phyloP scores from a whole-genome alignment of 192 early-diverging fungal species.

The Fimicolochytrium jonesii region DNA sequence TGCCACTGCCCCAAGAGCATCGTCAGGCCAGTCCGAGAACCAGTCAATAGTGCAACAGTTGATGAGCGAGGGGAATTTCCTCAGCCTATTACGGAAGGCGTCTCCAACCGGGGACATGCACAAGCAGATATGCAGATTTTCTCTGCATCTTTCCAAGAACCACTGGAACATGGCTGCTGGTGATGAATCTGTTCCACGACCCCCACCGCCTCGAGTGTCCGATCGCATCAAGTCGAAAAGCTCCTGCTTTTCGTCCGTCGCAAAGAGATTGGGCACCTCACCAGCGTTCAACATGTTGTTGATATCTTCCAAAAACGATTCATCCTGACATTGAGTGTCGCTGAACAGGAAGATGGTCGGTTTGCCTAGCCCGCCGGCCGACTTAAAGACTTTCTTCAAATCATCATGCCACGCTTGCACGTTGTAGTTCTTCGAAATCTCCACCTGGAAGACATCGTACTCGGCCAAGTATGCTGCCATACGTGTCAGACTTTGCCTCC shows the following conservation, averaged over 20 bases:
- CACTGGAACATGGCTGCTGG: slow-evolving; percentile 43
- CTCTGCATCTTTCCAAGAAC: slow-evolving; percentile 55
- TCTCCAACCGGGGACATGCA: slow-evolving; percentile 61
- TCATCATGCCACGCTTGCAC: slow-evolving; percentile 57
- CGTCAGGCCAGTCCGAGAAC: slow-evolving; percentile 61
- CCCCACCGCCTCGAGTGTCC: slow-evolving; percentile 24
- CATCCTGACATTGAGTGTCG: slow-evolving; percentile 60
- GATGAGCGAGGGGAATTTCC: slow-evolving; percentile 56
- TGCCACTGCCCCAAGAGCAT: slow-evolving; percentile 57
- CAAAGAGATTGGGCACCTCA: slow-evolving; percentile 57
- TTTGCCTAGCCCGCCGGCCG: slow-evolving; percentile 48
- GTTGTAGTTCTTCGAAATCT: slow-evolving; percentile 57
- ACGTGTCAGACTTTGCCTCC: slow-evolving; percentile 54
- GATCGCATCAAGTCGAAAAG: slow-evolving; percentile 52
- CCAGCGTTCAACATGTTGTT: slow-evolving; percentile 61
- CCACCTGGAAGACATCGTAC: slow-evolving; percentile 56
- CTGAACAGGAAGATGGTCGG: slow-evolving; percentile 57
- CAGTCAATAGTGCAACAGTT: slow-evolving; percentile 65
- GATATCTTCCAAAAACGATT: slow-evolving; percentile 59
- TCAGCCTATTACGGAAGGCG: slow-evolving; percentile 50
- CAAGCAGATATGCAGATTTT: slow-evolving; percentile 54
- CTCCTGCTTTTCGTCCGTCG: slow-evolving; percentile 56
- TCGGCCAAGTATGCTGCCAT: slow-evolving; percentile 57
- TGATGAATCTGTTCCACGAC: slow-evolving; percentile 34
- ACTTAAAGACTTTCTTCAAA: slow-evolving; percentile 52